Conservation (phyloP, 2,329 filamentous ascomycete genomes). For the Nothophoma quercina region DNA sequence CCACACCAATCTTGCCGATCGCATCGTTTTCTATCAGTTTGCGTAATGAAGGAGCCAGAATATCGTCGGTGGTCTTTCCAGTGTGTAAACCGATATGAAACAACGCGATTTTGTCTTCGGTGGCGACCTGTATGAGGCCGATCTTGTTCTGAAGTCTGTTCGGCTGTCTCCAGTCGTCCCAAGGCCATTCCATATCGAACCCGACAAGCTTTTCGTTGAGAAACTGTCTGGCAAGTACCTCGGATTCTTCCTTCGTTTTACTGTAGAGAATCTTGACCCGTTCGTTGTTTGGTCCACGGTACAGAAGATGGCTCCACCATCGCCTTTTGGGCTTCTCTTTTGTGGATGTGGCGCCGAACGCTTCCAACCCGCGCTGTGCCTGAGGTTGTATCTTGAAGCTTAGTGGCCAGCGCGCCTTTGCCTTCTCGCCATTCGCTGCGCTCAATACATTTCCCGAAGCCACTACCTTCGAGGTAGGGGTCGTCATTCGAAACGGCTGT, state of each 20-base stretch:
- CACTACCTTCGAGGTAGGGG: not conserved
- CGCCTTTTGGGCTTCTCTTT: constrained; percentile 4
- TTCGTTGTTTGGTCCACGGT: constrained; percentile 63
- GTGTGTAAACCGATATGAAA: constrained; percentile 76
- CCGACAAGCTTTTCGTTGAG: constrained; percentile 75
- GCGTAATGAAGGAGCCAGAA: constrained; percentile 75
- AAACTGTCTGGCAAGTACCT: constrained; percentile 72
- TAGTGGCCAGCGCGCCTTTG: constrained; percentile 28
- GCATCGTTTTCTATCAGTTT: constrained; percentile 73
- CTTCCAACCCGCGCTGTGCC: constrained; percentile 17
- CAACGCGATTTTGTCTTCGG: constrained; percentile 76
- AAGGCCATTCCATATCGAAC: constrained; percentile 88
- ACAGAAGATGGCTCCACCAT: constrained; percentile 75
- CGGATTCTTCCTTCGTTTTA: constrained; percentile 69
- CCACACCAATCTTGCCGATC: constrained; percentile 79
- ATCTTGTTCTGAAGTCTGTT: constrained; percentile 71
- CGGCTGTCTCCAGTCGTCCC: constrained; percentile 54
- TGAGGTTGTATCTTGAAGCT: constrained; percentile 26
- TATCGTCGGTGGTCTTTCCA: constrained; percentile 55
- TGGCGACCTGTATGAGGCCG: constrained; percentile 84
- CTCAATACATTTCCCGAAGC: not conserved
- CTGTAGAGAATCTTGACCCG: constrained; percentile 81
- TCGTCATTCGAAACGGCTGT: not conserved
- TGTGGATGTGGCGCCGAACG: constrained; percentile 12
- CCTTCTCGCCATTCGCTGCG: not conserved